These are phyloP conservation scores for Pyracantha coccinea DNA, from an alignment of 331 rosid genomes.

Conservation along the genomic window DNA sequence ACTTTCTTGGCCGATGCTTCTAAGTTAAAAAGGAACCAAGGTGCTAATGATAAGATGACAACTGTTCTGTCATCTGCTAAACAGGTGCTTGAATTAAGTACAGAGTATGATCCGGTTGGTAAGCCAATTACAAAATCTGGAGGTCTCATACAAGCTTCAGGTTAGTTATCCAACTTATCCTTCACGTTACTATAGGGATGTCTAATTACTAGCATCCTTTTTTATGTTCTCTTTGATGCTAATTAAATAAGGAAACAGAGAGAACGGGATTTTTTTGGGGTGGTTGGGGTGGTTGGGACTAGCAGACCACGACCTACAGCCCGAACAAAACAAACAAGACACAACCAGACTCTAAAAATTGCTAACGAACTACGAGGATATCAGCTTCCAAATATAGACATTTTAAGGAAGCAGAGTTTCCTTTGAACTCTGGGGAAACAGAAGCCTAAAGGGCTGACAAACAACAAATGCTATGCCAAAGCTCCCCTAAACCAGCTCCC, in stretches of 20 bases:
- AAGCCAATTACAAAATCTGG: constrained; percentile 57
- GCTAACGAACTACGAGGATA: not conserved
- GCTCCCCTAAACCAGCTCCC: not conserved
- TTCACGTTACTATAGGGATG: not conserved
- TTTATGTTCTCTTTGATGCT: not conserved
- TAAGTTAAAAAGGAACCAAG: constrained; percentile 18
- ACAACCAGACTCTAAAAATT: not conserved
- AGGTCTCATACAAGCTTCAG: constrained; percentile 85
- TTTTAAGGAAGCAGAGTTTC: too few species aligned
- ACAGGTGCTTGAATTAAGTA: constrained; percentile 46
- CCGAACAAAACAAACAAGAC: not conserved
- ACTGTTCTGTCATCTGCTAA: constrained; percentile 53
- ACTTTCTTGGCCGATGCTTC: not conserved
- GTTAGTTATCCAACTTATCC: constrained; percentile 22
- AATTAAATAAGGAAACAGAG: not conserved
- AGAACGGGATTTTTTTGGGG: not conserved
- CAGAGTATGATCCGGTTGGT: constrained; percentile 62
- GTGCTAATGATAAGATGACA: constrained; percentile 7
- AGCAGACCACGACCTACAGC: not conserved
- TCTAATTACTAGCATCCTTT: not conserved
- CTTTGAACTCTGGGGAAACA: too few species aligned
- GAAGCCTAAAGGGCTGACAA: too few species aligned
- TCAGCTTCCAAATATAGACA: not conserved
- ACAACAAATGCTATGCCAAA: too few species aligned
- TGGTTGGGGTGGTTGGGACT: not conserved